Evolutionary conservation across 2,329 filamentous ascomycete species (phyloP).

Genomic region (Endoconidiophora laricicola): DNA sequence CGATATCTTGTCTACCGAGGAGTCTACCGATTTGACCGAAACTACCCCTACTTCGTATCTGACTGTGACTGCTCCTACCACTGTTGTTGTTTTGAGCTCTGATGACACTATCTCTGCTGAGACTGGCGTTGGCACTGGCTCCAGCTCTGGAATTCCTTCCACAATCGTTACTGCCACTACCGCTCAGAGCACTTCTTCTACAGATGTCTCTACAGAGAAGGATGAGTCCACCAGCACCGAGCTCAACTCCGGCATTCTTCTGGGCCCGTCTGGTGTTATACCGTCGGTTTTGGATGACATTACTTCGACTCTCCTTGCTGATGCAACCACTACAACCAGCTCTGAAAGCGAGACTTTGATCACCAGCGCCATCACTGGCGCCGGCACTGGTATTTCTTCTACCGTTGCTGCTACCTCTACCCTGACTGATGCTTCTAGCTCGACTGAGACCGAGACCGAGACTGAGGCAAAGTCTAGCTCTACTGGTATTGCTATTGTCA

Average conservation of each 20-base stretch:
- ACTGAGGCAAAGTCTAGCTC: not conserved
- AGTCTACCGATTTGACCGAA: constrained; percentile 13
- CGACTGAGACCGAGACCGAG: not conserved
- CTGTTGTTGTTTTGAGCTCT: constrained; percentile 2
- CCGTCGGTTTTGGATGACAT: constrained; percentile 13
- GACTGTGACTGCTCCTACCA: not conserved
- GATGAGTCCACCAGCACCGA: not conserved
- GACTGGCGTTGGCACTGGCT: not conserved
- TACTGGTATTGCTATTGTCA: not conserved
- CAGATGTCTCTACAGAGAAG: constrained; percentile 13
- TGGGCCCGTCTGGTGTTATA: constrained; percentile 21
- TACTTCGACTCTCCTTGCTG: not conserved
- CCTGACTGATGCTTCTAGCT: no score
- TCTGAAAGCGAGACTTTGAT: constrained; percentile 5
- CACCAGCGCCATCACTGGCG: constrained; percentile 7
- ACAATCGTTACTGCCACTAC: not conserved
- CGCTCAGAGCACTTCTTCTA: not conserved
- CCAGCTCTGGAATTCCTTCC: not conserved
- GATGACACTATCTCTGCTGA: constrained; percentile 9
- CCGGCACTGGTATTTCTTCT: constrained; percentile 6
- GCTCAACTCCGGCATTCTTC: constrained; percentile 15
- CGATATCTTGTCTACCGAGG: not conserved
- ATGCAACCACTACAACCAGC: not conserved
- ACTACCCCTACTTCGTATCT: not conserved
- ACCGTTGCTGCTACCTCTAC: not conserved